These are phyloP conservation scores for Stagonosporopsis cucurbitacearum DNA, from an alignment of 2,329 filamentous ascomycete species.

Conservation along the genomic window DNA sequence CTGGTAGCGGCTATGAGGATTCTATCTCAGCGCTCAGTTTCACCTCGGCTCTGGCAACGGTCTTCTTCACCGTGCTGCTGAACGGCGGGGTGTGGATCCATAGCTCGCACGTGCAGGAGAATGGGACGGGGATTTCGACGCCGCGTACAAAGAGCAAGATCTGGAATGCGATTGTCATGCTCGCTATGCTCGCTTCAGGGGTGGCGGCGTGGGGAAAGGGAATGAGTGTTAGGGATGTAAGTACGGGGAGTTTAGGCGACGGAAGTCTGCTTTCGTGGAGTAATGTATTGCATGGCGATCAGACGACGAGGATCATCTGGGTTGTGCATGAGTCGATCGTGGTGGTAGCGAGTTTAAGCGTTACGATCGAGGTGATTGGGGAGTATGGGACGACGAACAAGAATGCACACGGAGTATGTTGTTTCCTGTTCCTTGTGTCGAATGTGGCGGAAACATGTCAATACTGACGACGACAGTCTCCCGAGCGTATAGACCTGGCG, in stretches of 20 bases:
- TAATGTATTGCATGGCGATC: background rate
- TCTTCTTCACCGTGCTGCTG: background rate
- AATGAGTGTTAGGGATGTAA: background rate
- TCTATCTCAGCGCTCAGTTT: background rate
- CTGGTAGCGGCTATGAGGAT: background rate
- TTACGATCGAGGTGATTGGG: background rate
- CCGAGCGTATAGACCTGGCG: background rate
- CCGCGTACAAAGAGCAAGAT: background rate
- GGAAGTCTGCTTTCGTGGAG: background rate
- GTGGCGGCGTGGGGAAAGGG: background rate
- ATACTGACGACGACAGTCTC: background rate
- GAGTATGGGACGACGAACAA: background rate
- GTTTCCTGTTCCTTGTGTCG: background rate
- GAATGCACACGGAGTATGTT: background rate
- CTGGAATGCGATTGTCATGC: background rate
- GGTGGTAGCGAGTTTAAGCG: background rate
- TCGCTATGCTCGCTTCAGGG: background rate
- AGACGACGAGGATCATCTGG: background rate
- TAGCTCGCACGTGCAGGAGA: background rate
- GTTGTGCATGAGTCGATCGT: background rate
- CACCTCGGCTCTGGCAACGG: background rate
- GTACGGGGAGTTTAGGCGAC: background rate
- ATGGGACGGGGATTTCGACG: background rate
- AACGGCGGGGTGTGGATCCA: background rate
- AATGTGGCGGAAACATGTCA: background rate